Evolutionary conservation across 1,139 yeast species (phyloP).

Genomic region (Magnusiomyces fungicola): DNA sequence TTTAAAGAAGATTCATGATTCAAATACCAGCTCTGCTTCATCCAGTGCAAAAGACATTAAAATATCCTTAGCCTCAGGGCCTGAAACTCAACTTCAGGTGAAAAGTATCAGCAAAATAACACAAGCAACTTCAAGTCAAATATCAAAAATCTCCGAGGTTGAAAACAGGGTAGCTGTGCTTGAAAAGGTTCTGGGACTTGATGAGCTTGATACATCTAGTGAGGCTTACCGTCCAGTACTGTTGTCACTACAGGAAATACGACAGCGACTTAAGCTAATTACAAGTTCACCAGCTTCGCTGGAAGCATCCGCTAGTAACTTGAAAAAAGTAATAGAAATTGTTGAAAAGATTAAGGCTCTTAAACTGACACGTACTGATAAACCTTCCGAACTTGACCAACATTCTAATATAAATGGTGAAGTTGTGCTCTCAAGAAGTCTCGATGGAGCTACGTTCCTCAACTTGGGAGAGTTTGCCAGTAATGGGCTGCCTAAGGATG

Average conservation of each 20-base stretch:
- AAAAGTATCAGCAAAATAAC: background rate
- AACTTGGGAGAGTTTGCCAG: background rate
- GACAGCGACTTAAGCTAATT: constrained; percentile 8
- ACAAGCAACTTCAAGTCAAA: background rate
- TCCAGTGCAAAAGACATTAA: background rate
- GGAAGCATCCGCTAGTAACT: constrained; percentile 9
- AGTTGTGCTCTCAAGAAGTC: no score
- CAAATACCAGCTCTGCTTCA: no score
- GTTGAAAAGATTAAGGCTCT: constrained; percentile 3
- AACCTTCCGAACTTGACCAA: background rate
- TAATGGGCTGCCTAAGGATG: background rate
- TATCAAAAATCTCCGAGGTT: constrained; percentile 4
- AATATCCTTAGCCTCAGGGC: background rate
- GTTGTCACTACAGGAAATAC: constrained; percentile 7
- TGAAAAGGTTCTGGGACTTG: constrained; percentile 9
- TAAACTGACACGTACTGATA: background rate
- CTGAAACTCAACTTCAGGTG: background rate
- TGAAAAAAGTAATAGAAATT: constrained; percentile 2
- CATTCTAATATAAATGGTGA: no score
- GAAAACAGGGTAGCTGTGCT: constrained; percentile 7
- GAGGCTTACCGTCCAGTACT: constrained; percentile 7
- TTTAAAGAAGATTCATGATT: background rate
- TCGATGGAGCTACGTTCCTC: no score
- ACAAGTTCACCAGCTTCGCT: constrained; percentile 11
- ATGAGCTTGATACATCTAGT: constrained; percentile 6